Percentiles rank a stretch among this genome's conserved stretches.
phyloP scores from a whole-genome alignment of 23 red algal species.

The Cyanidium caldarium region DNA sequence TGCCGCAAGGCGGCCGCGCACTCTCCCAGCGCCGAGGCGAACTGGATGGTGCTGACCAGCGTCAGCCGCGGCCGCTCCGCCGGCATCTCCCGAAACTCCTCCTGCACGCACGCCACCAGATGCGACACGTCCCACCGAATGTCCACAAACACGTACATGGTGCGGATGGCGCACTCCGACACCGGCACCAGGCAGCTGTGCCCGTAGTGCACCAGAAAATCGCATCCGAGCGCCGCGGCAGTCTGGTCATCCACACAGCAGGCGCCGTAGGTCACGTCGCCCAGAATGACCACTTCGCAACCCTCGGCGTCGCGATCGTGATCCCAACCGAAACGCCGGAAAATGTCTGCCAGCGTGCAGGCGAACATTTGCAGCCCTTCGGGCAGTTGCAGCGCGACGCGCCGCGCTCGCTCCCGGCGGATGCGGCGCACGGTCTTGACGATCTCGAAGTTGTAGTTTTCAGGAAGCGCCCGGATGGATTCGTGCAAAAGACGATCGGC shows the following conservation, averaged over 20 bases:
- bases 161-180: conserved; percentile 22
- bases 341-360: conserved; percentile 45
- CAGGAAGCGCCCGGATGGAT: neutral
- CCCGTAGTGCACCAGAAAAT: conserved; percentile 91
- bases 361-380: conserved; percentile 84
- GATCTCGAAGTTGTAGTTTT: conserved; percentile 8
- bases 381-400: conserved; percentile 87
- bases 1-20: conserved; percentile 9
- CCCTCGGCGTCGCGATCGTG: too few relatives aligned
- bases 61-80: conserved; percentile 12
- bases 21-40: conserved; percentile 45
- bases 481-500: neutral
- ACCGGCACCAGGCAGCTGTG: conserved; percentile 91
- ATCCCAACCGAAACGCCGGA: conserved; percentile 19
- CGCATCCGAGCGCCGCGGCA: conserved; percentile 39
- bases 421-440: conserved; percentile 59
- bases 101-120: conserved; percentile 22
- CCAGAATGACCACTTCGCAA: conserved; percentile 35
- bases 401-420: conserved; percentile 16
- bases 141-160: conserved; percentile 86
- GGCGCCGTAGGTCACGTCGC: conserved; percentile 92
- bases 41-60: conserved; percentile 83
- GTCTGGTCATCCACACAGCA: conserved; percentile 95
- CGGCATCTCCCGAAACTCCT: conserved; percentile 21
- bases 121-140: conserved; percentile 60